Percentiles rank a stretch among this genome's conserved stretches.
phyloP scores from a whole-genome alignment of 257 asterid species.

The Marsdenia floribunda region DNA sequence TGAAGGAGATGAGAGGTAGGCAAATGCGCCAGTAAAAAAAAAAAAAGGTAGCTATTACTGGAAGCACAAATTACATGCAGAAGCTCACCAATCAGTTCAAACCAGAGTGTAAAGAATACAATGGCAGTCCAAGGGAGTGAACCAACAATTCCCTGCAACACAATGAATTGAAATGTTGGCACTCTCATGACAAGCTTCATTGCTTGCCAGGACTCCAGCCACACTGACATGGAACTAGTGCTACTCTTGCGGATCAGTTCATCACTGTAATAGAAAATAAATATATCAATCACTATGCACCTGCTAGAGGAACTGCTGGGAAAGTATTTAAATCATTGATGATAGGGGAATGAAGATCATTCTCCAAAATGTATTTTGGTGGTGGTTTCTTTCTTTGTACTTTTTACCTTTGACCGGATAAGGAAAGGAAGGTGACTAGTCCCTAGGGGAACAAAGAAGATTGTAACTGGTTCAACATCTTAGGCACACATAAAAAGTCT shows the following conservation, averaged over 20 bases:
- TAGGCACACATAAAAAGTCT: neutral
- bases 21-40: neutral
- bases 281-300: constrained; percentile 6
- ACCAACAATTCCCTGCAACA: constrained; percentile 91
- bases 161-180: constrained; percentile 87
- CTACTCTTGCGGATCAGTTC: constrained; percentile 42
- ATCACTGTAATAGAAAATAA: constrained; percentile 47
- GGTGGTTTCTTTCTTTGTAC: neutral
- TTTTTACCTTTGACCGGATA: neutral
- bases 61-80: neutral
- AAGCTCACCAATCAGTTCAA: constrained; percentile 77
- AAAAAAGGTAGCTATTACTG: neutral
- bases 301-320: neutral
- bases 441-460: neutral
- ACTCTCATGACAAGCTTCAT: constrained; percentile 75
- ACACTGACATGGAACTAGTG: constrained; percentile 41
- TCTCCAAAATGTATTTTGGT: neutral
- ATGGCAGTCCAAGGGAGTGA: constrained; percentile 93
- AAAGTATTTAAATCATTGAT: neutral
- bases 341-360: neutral
- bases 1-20: neutral
- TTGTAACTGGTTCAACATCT: neutral
- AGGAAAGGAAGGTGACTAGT: neutral
- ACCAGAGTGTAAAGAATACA: constrained; percentile 90
- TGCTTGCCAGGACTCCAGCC: constrained; percentile 88